These are phyloP conservation scores for Beauveria pseudobassiana DNA, from an alignment of 2,329 filamentous ascomycete species.

Conservation along the genomic window DNA sequence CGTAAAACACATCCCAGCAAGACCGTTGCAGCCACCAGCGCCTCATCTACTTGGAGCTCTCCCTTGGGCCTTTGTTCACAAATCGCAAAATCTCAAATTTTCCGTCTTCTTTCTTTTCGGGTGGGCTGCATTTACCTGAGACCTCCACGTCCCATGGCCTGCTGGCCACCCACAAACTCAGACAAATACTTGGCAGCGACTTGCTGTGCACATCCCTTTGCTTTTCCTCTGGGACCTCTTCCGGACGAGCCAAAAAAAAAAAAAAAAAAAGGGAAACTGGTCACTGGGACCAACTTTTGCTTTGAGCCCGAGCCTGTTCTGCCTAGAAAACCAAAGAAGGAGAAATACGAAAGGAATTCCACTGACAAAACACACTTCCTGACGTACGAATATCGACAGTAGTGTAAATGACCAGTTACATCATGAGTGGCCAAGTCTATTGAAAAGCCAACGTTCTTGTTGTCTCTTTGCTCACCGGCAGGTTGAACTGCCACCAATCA, in stretches of 20 bases:
- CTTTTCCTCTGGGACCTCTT: neutral
- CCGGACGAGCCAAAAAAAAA: too few relatives aligned
- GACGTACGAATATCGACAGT: too few relatives aligned
- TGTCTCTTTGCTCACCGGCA: neutral
- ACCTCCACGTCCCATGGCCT: neutral
- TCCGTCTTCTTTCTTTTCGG: neutral
- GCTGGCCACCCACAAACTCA: neutral
- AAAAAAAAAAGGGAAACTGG: too few relatives aligned
- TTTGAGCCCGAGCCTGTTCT: too few relatives aligned
- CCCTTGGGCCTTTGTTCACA: neutral
- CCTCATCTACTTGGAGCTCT: neutral
- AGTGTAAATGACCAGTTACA: too few relatives aligned
- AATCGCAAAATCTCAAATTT: neutral
- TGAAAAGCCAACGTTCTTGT: neutral
- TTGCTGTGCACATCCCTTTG: neutral
- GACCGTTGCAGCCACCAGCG: neutral
- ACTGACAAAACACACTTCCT: too few relatives aligned
- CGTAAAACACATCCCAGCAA: neutral
- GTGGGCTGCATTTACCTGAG: neutral
- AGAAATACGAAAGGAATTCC: too few relatives aligned
- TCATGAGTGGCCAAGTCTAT: neutral
- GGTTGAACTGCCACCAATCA: neutral
- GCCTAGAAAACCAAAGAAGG: too few relatives aligned
- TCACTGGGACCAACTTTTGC: too few relatives aligned
- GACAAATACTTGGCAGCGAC: neutral